Conservation (phyloP, 2,329 filamentous ascomycete genomes). For the Fusarium euwallaceae region DNA sequence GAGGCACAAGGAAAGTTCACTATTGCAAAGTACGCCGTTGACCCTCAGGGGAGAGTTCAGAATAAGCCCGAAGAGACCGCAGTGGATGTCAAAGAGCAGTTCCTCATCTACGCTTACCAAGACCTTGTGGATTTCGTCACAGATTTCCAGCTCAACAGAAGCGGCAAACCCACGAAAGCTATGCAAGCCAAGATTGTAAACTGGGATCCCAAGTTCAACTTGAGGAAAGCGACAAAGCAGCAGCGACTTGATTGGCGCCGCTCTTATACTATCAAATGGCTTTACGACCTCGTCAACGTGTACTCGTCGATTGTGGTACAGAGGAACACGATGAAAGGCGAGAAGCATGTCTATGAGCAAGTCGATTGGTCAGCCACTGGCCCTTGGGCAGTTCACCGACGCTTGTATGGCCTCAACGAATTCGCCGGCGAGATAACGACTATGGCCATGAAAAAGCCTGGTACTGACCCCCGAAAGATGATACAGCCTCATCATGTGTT, state of each 20-base stretch:
- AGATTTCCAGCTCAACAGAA: conserved; percentile 60
- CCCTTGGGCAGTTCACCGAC: conserved; percentile 46
- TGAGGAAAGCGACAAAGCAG: conserved; percentile 53
- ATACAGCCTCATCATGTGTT: conserved; percentile 64
- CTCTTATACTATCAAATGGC: conserved; percentile 63
- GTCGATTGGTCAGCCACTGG: conserved; percentile 59
- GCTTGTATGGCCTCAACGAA: conserved; percentile 59
- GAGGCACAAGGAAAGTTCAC: conserved; percentile 38
- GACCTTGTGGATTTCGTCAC: conserved; percentile 59
- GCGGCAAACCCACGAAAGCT: conserved; percentile 60
- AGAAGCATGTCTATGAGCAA: conserved; percentile 50
- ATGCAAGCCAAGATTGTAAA: conserved; percentile 55
- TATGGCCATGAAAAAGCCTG: conserved; percentile 61
- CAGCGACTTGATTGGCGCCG: conserved; percentile 61
- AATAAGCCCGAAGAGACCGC: conserved; percentile 13
- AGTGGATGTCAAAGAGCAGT: conserved; percentile 59
- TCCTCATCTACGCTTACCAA: conserved; percentile 57
- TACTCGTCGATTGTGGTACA: conserved; percentile 57
- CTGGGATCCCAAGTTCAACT: conserved; percentile 59
- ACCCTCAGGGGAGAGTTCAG: neutral
- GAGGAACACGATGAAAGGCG: conserved; percentile 50
- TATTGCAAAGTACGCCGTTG: neutral
- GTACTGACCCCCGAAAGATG: conserved; percentile 52
- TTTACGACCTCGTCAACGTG: conserved; percentile 64
- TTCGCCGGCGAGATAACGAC: conserved; percentile 59